Conservation (phyloP, 1,139 yeast genomes). For the Geotrichum macrosporum region DNA sequence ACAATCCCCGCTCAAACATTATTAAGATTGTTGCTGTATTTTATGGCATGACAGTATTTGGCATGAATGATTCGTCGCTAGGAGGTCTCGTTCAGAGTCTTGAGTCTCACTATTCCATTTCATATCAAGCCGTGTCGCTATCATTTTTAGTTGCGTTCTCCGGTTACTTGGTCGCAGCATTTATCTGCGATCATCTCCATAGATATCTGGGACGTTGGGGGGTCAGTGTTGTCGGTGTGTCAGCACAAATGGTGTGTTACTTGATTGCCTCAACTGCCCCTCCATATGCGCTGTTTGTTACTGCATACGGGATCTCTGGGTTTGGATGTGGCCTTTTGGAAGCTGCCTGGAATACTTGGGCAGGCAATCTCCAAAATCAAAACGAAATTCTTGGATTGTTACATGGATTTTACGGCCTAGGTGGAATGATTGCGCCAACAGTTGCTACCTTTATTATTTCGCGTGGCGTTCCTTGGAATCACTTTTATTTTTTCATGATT, state of each 20-base stretch:
- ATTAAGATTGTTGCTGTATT: slow-evolving; percentile 26
- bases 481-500: slow-evolving; percentile 48
- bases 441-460: slow-evolving; percentile 52
- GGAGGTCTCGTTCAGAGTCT: slow-evolving; percentile 33
- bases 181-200: slow-evolving; percentile 38
- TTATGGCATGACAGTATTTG: slow-evolving; percentile 32
- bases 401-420: slow-evolving; percentile 61
- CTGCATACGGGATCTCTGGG: slow-evolving; percentile 57
- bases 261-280: slow-evolving; percentile 44
- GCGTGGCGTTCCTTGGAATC: slow-evolving; percentile 51
- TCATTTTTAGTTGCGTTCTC: slow-evolving; percentile 34
- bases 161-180: slow-evolving; percentile 42
- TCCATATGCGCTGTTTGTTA: slow-evolving; percentile 42
- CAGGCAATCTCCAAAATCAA: slow-evolving; percentile 47
- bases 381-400: slow-evolving; percentile 50
- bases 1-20: slow-evolving; percentile 15
- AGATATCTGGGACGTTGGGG: slow-evolving; percentile 43
- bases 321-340: slow-evolving; percentile 54
- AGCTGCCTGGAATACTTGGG: slow-evolving; percentile 56
- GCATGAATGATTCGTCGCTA: slow-evolving; percentile 33
- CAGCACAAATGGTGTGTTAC: slow-evolving; percentile 41
- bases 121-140: slow-evolving; percentile 31
- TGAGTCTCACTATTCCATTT: slow-evolving; percentile 30
- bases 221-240: slow-evolving; percentile 41
- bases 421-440: slow-evolving; percentile 59